A percentile compares a stretch with the other conserved stretches of the same genome.
Evolutionary conservation across 371 early-diverging fungal species (phyloP).

Genomic region (Mortierella sp.): DNA sequence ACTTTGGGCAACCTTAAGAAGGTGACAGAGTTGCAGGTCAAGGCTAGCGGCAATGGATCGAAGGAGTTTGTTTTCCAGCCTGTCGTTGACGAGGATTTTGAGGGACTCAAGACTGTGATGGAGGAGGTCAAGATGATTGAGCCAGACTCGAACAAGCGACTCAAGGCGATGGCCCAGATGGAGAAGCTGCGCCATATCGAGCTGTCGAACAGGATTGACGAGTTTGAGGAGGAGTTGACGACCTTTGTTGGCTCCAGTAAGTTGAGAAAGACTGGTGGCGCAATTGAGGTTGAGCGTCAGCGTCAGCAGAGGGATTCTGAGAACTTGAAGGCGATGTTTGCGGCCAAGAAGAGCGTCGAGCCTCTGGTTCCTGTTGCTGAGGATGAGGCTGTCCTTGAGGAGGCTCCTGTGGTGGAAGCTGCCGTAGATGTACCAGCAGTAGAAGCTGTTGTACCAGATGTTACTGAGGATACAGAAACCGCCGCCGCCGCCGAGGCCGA

Average conservation of each 20-base stretch:
- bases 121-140: conserved; percentile 78
- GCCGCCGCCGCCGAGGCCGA: neutral
- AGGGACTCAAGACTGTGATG: conserved; percentile 73
- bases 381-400: neutral
- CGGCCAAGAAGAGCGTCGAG: neutral
- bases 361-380: neutral
- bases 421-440: neutral
- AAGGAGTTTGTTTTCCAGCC: conserved; percentile 65
- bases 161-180: conserved; percentile 78
- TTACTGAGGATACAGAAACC: neutral
- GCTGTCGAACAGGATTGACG: conserved; percentile 73
- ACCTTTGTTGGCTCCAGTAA: conserved; percentile 74
- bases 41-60: conserved; percentile 34
- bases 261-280: conserved; percentile 79
- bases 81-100: conserved; percentile 71
- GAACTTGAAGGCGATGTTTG: conserved; percentile 72
- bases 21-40: conserved; percentile 70
- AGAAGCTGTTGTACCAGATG: neutral
- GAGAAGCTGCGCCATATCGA: conserved; percentile 77
- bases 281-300: conserved; percentile 75
- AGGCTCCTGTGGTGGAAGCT: neutral
- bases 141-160: conserved; percentile 73
- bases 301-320: conserved; percentile 73
- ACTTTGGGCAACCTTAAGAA: conserved; percentile 72
- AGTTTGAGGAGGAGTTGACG: conserved; percentile 79